Conservation (phyloP, 208 protist species). For the Spongospora subterranea region DNA sequence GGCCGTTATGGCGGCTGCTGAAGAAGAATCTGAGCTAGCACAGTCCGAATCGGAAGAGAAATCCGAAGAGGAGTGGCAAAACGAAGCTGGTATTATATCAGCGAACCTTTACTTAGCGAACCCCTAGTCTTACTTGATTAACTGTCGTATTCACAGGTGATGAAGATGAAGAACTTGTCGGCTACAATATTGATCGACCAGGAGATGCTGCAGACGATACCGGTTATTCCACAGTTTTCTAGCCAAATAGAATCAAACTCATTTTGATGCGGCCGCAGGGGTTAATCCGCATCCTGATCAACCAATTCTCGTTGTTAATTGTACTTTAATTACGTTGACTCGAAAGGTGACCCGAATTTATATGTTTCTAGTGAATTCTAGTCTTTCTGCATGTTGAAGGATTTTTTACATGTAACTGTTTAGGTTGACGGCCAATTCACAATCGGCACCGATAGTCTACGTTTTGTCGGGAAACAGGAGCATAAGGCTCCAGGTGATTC, state of each 20-base stretch:
- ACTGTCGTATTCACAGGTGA: not conserved
- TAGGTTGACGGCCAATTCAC: slow-evolving; percentile 46
- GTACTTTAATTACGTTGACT: not conserved
- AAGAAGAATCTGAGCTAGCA: not conserved
- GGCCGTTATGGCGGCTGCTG: not conserved
- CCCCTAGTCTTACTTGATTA: not conserved
- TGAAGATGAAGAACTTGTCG: slow-evolving; percentile 9
- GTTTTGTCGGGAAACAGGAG: slow-evolving; percentile 40
- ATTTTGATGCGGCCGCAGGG: no score
- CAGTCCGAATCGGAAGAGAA: not conserved
- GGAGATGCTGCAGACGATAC: slow-evolving; percentile 16
- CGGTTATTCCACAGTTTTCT: not conserved
- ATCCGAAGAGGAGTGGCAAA: not conserved
- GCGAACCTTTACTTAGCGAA: not conserved
- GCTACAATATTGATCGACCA: slow-evolving; percentile 42
- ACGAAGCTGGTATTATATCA: not conserved
- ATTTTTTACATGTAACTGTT: no score
- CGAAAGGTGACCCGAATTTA: not conserved
- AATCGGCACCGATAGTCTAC: not conserved
- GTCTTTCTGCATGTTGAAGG: no score
- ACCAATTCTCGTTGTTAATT: not conserved
- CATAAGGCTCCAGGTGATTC: not conserved
- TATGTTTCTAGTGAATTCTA: not conserved
- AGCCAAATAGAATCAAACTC: no score
- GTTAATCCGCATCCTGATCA: no score